Conservation (phyloP, 306 rosid genomes). For the Sophora flavescens region DNA sequence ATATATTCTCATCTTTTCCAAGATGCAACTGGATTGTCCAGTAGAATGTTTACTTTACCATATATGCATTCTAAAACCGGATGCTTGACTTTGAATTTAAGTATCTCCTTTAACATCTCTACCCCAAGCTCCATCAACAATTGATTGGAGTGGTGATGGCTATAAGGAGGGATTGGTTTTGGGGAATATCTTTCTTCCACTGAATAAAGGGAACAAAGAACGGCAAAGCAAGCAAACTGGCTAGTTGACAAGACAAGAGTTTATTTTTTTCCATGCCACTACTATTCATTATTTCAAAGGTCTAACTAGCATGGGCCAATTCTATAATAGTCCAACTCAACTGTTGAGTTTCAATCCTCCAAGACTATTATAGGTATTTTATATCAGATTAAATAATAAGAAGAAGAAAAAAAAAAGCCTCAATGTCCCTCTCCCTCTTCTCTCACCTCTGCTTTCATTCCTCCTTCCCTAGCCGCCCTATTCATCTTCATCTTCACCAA, state of each 20-base stretch:
- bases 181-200: conserved; percentile 42
- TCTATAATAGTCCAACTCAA: too few relatives aligned
- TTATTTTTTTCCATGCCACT: conserved; percentile 16
- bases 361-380: too few relatives aligned
- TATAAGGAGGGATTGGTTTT: neutral
- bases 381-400: too few relatives aligned
- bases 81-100: conserved; percentile 58
- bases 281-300: conserved; percentile 38
- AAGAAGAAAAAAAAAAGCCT: too few relatives aligned
- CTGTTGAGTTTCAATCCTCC: too few relatives aligned
- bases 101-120: conserved; percentile 46
- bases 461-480: too few relatives aligned
- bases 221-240: conserved; percentile 42
- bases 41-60: conserved; percentile 30
- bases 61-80: conserved; percentile 28
- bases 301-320: conserved; percentile 34
- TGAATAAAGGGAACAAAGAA: conserved; percentile 38
- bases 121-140: conserved; percentile 43
- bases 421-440: too few relatives aligned
- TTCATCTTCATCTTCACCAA: too few relatives aligned
- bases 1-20: conserved; percentile 38
- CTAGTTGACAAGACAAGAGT: conserved; percentile 28
- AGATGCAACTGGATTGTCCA: conserved; percentile 1
- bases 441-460: too few relatives aligned
- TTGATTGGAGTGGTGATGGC: conserved; percentile 25